These are phyloP conservation scores for Cercospora berteroae DNA, from an alignment of 2,329 filamentous ascomycete genomes.

Conservation along the genomic window DNA sequence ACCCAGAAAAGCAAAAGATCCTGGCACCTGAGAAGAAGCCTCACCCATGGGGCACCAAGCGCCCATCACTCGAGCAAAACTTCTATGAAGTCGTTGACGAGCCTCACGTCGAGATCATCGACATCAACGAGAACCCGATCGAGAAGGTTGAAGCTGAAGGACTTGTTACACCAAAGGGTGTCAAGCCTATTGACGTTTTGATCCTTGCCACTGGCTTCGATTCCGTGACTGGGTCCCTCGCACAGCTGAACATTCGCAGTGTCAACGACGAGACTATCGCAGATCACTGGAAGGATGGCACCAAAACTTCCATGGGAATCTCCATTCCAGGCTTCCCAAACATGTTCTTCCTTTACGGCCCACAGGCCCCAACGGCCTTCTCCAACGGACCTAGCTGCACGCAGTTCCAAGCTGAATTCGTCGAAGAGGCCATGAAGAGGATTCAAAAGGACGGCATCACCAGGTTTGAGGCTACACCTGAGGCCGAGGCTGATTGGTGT, in stretches of 20 bases:
- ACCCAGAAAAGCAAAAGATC: constrained; percentile 51
- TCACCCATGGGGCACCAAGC: constrained; percentile 51
- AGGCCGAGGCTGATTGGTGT: constrained; percentile 45
- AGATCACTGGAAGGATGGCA: constrained; percentile 45
- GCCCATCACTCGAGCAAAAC: constrained; percentile 46
- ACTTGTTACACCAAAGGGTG: constrained; percentile 42
- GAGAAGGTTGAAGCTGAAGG: constrained; percentile 41
- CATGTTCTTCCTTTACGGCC: constrained; percentile 47
- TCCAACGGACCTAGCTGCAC: constrained; percentile 47
- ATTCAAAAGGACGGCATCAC: constrained; percentile 39
- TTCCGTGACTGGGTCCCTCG: constrained; percentile 38
- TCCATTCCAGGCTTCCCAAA: constrained; percentile 38
- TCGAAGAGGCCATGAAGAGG: constrained; percentile 45
- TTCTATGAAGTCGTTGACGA: constrained; percentile 46
- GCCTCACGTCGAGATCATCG: constrained; percentile 43
- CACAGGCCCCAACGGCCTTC: constrained; percentile 49
- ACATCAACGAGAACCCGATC: constrained; percentile 44
- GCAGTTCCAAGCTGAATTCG: constrained; percentile 45
- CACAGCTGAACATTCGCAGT: constrained; percentile 39
- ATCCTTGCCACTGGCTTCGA: constrained; percentile 49
- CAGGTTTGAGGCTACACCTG: constrained; percentile 39
- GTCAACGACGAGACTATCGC: constrained; percentile 41
- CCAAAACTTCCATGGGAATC: constrained; percentile 44
- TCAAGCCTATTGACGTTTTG: constrained; percentile 46
- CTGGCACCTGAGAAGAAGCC: constrained; percentile 54